Conservation (phyloP, 345 rosid genomes). For the Lepidium sativum region DNA sequence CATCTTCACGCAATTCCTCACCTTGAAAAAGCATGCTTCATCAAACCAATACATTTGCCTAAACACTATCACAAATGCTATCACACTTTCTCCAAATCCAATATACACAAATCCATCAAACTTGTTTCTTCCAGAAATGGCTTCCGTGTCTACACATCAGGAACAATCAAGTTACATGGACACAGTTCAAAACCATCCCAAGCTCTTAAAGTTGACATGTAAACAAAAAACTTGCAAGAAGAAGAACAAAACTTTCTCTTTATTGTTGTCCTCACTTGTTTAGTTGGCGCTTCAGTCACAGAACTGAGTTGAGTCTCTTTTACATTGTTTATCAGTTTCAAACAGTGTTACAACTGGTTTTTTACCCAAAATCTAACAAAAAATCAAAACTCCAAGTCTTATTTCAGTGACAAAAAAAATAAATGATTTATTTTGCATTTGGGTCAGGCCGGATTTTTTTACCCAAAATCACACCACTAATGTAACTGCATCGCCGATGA, state of each 20-base stretch:
- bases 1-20: slow-evolving; percentile 26
- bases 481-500: no score
- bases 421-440: no score
- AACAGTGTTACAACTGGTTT: no score
- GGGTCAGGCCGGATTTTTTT: no score
- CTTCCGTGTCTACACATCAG: slow-evolving; percentile 28
- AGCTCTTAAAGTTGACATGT: slow-evolving; percentile 14
- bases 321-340: neutral
- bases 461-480: no score
- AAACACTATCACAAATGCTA: neutral
- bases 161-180: slow-evolving; percentile 18
- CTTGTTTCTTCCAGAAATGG: slow-evolving; percentile 24
- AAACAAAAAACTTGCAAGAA: neutral
- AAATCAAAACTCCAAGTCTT: no score
- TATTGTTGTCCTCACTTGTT: slow-evolving; percentile 14
- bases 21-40: slow-evolving; percentile 19
- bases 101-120: slow-evolving; percentile 16
- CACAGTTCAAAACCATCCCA: slow-evolving; percentile 15
- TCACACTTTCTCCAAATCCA: slow-evolving; percentile 5
- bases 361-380: no score
- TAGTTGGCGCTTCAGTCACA: slow-evolving; percentile 28
- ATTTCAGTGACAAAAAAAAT: no score
- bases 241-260: neutral
- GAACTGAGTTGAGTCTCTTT: slow-evolving; percentile 8
- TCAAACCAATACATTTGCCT: slow-evolving; percentile 24